Evolutionary conservation across 2,329 filamentous ascomycete species (phyloP), one percentile per base, ranked within the genome.

Genomic region (Cryphonectria carpinicola): DNA sequence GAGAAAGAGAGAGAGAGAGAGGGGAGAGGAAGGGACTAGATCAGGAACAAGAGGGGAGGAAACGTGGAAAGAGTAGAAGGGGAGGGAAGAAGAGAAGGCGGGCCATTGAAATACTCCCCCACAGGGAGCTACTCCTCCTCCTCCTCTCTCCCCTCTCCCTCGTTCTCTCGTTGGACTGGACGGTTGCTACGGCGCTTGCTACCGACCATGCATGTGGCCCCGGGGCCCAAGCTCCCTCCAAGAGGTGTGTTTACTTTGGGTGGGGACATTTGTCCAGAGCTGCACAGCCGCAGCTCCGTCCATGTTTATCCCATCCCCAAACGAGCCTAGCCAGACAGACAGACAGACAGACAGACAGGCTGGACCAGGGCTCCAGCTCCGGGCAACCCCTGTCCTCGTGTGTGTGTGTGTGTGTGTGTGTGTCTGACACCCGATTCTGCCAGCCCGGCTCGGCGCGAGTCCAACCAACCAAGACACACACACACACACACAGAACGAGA

Each of bases 21-120:
- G 46, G 49, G 56, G 46, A 22, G 28, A 41, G 62, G 60, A 68
- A 61, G 73, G 67, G 71, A 73, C 52, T 65, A 72, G 69, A 72
- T 64, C 66, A 46, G 54, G 64, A 73, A 71, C 61, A 67, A 70
- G 68, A 70, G 67, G 65, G 63, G 62, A 49, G 60, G 37, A 71
- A 63, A 54, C 67, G 62, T 35, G 52, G 25, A 65, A 61, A 64
- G 62, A 54, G 70, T 56, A 64, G 67, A 66, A 69, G 71, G 61
- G 66, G 61, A 74, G 62, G 70, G 71, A 32, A 46, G 54, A 49
- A 73, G 74, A 73, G 74, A 70, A 66, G 61, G 71, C 67, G 69
- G 56, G 65, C 73, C 41, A 62, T 72, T 72, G 71, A 72, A 72
- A 72, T 72, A 72, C 56, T 71, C 66, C 58, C 46, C 58, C 46